phyloP scores from a whole-genome alignment of 2,329 filamentous ascomycete species.

The Aspergillus ibericus region DNA sequence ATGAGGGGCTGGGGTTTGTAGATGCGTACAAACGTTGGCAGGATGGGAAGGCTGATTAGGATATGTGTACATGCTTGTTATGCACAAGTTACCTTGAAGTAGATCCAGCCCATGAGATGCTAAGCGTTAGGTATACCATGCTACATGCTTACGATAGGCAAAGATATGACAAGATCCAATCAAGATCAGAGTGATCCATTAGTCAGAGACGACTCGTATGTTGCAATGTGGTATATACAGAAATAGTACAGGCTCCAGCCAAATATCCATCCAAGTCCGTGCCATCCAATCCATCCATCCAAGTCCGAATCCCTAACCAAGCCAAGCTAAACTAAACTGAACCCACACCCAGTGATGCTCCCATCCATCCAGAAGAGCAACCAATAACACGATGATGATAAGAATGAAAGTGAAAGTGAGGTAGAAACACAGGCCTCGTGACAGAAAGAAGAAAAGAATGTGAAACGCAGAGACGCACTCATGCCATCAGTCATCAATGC shows the following conservation, averaged over 20 bases:
- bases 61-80: too few species aligned
- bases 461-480: not conserved
- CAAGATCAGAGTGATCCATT: not conserved
- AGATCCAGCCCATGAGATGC: too few species aligned
- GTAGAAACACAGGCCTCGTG: slow-evolving; percentile 8
- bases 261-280: slow-evolving; percentile 6
- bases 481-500: slow-evolving; percentile 1
- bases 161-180: not conserved
- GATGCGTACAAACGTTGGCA: slow-evolving; percentile 16
- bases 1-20: slow-evolving; percentile 8
- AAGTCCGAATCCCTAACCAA: slow-evolving; percentile 2
- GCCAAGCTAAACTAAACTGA: not conserved
- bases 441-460: slow-evolving; percentile 2
- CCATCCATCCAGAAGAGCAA: not conserved
- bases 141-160: too few species aligned
- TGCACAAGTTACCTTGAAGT: not conserved
- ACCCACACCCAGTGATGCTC: not conserved
- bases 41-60: not conserved
- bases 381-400: not conserved
- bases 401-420: not conserved
- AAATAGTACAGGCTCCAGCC: slow-evolving; percentile 9
- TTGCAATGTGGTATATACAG: slow-evolving; percentile 10
- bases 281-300: not conserved
- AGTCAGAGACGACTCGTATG: not conserved
- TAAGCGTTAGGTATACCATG: too few species aligned